Conservation (phyloP, 768 basidiomycete genomes). For the Tulasnella sp. region DNA sequence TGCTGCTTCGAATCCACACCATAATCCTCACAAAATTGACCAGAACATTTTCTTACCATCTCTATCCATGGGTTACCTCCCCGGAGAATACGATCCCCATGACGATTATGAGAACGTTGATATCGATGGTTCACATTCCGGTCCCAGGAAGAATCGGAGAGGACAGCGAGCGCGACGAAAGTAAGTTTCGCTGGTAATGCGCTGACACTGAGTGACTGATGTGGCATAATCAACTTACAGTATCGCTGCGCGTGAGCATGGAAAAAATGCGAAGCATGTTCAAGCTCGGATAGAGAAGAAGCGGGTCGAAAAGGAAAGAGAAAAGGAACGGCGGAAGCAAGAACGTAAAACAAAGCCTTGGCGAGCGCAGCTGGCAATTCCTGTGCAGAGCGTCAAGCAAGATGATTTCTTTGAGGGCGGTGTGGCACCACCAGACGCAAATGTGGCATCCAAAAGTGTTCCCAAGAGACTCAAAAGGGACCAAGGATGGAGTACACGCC, state of each 20-base stretch:
- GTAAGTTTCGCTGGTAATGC: conserved; percentile 38
- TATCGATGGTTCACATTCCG: conserved; percentile 41
- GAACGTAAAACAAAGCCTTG: conserved; percentile 69
- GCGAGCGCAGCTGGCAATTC: not conserved
- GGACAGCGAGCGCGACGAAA: conserved; percentile 90
- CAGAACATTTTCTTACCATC: conserved; percentile 73
- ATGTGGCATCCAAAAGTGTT: too few relatives aligned
- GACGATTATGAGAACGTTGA: conserved; percentile 69
- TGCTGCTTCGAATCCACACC: not conserved
- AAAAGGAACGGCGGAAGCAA: not conserved
- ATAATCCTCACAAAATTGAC: conserved; percentile 21
- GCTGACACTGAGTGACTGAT: not conserved
- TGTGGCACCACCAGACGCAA: not conserved
- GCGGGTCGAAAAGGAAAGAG: not conserved
- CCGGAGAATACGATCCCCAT: conserved; percentile 43
- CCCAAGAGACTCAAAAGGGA: too few relatives aligned
- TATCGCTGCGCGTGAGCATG: not conserved
- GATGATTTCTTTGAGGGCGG: not conserved
- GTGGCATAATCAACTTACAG: not conserved
- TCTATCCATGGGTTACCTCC: conserved; percentile 71
- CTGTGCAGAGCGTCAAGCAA: not conserved
- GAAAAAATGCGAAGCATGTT: not conserved
- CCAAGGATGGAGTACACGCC: too few relatives aligned
- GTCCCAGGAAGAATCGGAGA: conserved; percentile 70
- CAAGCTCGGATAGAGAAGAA: not conserved